phyloP scores from a whole-genome alignment of 192 early-diverging fungal species.

The Mortierella hygrophila region DNA sequence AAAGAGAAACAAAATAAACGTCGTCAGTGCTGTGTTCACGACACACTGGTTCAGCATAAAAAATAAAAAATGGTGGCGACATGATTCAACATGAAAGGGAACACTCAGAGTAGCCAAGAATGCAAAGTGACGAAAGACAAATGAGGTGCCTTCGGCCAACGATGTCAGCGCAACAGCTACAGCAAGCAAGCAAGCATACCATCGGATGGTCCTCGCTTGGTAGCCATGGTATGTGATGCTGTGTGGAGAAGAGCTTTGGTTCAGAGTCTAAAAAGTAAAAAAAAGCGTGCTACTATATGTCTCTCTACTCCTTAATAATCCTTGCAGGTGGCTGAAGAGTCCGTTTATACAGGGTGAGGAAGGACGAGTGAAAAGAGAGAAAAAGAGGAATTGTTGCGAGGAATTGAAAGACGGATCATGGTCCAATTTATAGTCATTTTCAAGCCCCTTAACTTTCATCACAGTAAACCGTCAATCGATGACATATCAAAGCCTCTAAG shows the following conservation, averaged over 20 bases:
- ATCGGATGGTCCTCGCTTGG: slow-evolving; percentile 39
- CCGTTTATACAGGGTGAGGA: background rate
- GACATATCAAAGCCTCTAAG: background rate
- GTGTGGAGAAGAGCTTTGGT: background rate
- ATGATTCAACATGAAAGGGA: background rate
- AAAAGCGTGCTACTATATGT: background rate
- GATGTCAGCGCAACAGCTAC: background rate
- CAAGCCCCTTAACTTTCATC: background rate
- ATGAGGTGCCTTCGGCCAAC: background rate
- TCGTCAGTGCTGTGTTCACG: background rate
- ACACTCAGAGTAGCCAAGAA: background rate
- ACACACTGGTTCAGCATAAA: background rate
- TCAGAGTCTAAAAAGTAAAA: background rate
- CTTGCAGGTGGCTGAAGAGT: background rate
- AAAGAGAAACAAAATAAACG: background rate
- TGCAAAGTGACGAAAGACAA: background rate
- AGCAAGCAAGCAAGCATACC: slow-evolving; percentile 18
- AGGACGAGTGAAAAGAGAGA: background rate
- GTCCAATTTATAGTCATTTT: background rate
- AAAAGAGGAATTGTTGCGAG: background rate
- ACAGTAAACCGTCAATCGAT: background rate
- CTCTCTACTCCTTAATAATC: background rate
- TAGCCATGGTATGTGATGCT: slow-evolving; percentile 25
- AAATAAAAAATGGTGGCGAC: slow-evolving; percentile 1
- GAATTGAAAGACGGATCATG: background rate